Base-by-base conservation (phyloP, 495 filamentous ascomycete genomes). In the Xylaria curta region DNA sequence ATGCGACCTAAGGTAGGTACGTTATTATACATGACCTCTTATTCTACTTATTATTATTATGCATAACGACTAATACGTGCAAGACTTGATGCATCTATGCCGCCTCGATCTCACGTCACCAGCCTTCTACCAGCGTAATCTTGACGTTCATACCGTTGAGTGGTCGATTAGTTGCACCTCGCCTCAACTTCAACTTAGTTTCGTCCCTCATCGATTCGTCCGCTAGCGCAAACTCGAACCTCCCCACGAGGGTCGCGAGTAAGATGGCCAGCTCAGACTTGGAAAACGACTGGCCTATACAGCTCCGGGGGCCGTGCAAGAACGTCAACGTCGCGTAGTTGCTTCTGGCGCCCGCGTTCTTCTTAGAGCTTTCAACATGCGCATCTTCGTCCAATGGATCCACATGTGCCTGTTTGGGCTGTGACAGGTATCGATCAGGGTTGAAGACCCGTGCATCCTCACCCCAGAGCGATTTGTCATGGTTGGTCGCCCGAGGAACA, bases 201-300 rank as follows among this genome's bases (percentile, higher is more conserved):
- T 81, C 81, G 64, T 78, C 78, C 65, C 62, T 66, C 54, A 75
- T 73, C 42, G 87, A 78, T 33, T 82, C 69, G 38, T 80, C 76
- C 7, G 62, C 80, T 63, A 89, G 71, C 74, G 86, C 82, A 68
- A 90, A 83, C 73, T 90, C 82, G 68, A 87, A 93, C 66, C 81
- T 83, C 19, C 91, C 91, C 40, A 92, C 86, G 62, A 88, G 78
- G 2, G 84, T 88, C 60, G 92, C 92, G 58, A 95, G 63, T 70
- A 94, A 74, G 73, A 85, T 89, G 40, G 88, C 90, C 72, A 93
- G 88, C 82, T 94, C 93, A 0, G 87, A 78, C 75, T 87, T 89
- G 0, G 92, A 89, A 81, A 95, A 95, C 2, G 86, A 85, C 79
- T 82, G 82, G 51, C 86, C 85, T 70, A 87, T 85, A 65, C 85